phyloP scores from a whole-genome alignment of 495 filamentous ascomycete species.

The Neurospora sp. region DNA sequence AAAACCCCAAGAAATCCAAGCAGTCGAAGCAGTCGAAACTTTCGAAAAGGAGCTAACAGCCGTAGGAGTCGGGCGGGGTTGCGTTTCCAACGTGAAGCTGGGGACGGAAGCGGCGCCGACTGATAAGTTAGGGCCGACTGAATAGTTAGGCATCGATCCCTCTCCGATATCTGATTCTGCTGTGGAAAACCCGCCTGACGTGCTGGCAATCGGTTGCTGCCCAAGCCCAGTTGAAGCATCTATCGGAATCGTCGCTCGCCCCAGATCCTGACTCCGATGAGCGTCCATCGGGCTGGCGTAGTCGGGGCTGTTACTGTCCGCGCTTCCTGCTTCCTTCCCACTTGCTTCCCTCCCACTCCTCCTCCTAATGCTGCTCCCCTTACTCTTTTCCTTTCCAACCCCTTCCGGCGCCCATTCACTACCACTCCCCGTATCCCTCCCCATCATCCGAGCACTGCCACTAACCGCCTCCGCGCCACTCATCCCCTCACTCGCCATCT shows the following conservation, averaged over 20 bases:
- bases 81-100: background rate
- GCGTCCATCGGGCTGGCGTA: background rate
- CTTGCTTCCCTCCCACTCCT: too few relatives aligned
- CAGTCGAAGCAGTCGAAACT: background rate
- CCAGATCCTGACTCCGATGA: background rate
- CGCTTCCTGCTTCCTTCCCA: background rate
- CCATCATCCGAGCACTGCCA: background rate
- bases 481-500: background rate
- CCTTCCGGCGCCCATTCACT: background rate
- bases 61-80: background rate
- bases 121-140: background rate
- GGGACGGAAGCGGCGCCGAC: background rate
- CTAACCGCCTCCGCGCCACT: background rate
- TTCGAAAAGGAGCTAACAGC: background rate
- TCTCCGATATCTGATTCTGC: background rate
- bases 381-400: rapidly evolving
- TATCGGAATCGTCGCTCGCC: background rate
- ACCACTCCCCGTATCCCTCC: background rate
- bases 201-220: background rate
- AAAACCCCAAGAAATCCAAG: background rate
- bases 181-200: background rate
- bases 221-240: background rate
- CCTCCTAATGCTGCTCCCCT: too few relatives aligned
- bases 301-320: background rate
- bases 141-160: background rate